Conservation (phyloP, 2,329 filamentous ascomycete genomes). For the Westerdykella sp. region DNA sequence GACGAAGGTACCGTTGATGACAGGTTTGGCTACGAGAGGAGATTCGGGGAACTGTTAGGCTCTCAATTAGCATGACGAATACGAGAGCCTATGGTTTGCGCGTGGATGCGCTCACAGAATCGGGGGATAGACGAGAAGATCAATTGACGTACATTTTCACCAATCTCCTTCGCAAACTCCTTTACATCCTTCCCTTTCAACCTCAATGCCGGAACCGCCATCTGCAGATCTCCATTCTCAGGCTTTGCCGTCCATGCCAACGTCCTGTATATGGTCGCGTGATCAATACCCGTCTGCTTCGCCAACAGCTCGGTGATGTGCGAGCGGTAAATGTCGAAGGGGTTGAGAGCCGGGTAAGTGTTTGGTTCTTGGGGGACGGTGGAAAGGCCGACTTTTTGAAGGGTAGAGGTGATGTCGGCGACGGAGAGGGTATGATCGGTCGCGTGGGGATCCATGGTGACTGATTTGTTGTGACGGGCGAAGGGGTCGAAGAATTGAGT, state of each 20-base stretch:
- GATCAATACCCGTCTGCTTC: slow-evolving; percentile 63
- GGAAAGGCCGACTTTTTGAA: slow-evolving; percentile 35
- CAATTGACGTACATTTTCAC: slow-evolving; percentile 35
- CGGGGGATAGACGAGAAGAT: neutral
- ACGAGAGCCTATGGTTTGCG: neutral
- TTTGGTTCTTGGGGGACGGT: slow-evolving; percentile 37
- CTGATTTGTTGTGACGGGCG: neutral
- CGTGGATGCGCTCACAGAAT: neutral
- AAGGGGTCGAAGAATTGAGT: slow-evolving; percentile 13
- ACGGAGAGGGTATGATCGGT: slow-evolving; percentile 19
- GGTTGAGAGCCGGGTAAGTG: slow-evolving; percentile 61
- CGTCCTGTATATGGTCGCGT: slow-evolving; percentile 64
- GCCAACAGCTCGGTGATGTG: slow-evolving; percentile 66
- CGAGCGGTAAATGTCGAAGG: slow-evolving; percentile 71
- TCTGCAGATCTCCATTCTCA: slow-evolving; percentile 75
- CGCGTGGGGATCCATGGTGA: slow-evolving; percentile 19
- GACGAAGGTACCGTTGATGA: slow-evolving; percentile 61
- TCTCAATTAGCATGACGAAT: neutral
- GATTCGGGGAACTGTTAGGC: slow-evolving; percentile 61
- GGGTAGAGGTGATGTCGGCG: slow-evolving; percentile 33
- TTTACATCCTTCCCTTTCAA: slow-evolving; percentile 60
- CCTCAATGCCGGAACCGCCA: slow-evolving; percentile 73
- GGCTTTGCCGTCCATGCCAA: slow-evolving; percentile 73
- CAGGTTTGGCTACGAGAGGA: slow-evolving; percentile 65
- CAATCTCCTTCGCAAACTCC: slow-evolving; percentile 51